Percentiles rank a stretch among this genome's conserved stretches.
These are phyloP conservation scores for Plasmodium gallinaceum DNA, from an alignment of 169 alveolate species.

Conservation along the genomic window DNA sequence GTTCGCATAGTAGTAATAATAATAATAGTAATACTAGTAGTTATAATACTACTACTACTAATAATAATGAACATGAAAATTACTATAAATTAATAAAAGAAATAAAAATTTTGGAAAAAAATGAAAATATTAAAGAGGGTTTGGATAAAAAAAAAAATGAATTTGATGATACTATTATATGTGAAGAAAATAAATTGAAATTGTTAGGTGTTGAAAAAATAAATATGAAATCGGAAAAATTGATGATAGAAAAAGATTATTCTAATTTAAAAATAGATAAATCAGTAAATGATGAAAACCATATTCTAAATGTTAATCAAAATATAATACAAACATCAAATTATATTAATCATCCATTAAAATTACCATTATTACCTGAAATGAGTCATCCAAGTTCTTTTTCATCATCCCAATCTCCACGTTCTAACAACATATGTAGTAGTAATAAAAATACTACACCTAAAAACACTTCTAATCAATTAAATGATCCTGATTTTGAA, in stretches of 20 bases:
- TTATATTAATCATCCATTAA: slow-evolving; percentile 35
- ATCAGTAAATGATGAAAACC: slow-evolving; percentile 12
- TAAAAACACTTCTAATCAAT: slow-evolving; percentile 16
- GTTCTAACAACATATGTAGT: slow-evolving; percentile 4
- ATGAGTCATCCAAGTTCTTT: slow-evolving; percentile 59
- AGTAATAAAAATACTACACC: slow-evolving; percentile 9
- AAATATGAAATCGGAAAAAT: slow-evolving; percentile 5
- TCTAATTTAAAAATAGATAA: background rate
- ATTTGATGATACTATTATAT: background rate
- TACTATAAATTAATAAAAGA: slow-evolving; percentile 63
- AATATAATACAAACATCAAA: slow-evolving; percentile 11
- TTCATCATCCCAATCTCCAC: slow-evolving; percentile 39
- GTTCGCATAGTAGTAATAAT: background rate
- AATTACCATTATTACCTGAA: slow-evolving; percentile 51
- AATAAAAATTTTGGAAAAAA: slow-evolving; percentile 62
- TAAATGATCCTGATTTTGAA: slow-evolving; percentile 76
- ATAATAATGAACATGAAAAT: slow-evolving; percentile 41
- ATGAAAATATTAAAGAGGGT: slow-evolving; percentile 26
- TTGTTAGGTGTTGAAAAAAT: background rate
- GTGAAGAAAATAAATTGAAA: background rate
- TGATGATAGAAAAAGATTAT: background rate
- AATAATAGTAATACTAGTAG: background rate
- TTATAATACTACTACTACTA: background rate
- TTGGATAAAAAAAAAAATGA: slow-evolving; percentile 10
- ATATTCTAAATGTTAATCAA: slow-evolving; percentile 16